A percentile compares a stretch with the other conserved stretches of the same genome.
Conservation (phyloP, 2,329 filamentous ascomycete species). For the Pseudogymnoascus sp. region DNA sequence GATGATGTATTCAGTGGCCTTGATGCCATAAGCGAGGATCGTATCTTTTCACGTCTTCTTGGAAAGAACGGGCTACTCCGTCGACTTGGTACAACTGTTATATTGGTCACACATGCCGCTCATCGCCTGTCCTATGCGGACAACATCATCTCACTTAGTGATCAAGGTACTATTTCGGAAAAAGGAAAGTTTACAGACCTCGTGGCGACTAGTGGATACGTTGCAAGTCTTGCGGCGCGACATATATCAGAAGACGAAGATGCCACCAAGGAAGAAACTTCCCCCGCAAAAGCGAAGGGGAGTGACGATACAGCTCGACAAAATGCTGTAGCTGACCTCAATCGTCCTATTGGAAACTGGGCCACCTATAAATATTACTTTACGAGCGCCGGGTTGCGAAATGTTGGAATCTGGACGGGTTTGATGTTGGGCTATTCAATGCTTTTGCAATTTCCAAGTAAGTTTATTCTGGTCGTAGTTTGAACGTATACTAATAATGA, state of each 20-base stretch:
- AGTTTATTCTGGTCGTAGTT: conserved; percentile 11
- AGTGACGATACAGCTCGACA: conserved; percentile 12
- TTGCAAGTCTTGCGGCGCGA: conserved; percentile 16
- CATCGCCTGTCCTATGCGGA: conserved; percentile 31
- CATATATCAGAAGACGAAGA: conserved; percentile 12
- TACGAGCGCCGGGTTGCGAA: conserved; percentile 12
- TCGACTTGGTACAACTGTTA: conserved; percentile 26
- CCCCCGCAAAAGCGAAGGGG: background rate
- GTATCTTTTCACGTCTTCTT: conserved; percentile 17
- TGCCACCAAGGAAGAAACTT: background rate
- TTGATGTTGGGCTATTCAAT: conserved; percentile 13
- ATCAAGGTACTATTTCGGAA: conserved; percentile 20
- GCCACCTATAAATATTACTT: conserved; percentile 18
- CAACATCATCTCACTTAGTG: conserved; percentile 32
- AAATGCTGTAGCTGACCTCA: conserved; percentile 17
- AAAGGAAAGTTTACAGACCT: conserved; percentile 17
- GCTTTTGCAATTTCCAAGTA: conserved; percentile 14
- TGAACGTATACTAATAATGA: conserved; percentile 23
- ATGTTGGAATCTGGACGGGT: conserved; percentile 9
- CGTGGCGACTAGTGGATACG: conserved; percentile 14
- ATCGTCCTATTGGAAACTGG: conserved; percentile 18
- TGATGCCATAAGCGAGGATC: conserved; percentile 18
- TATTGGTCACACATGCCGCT: conserved; percentile 29
- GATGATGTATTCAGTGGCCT: conserved; percentile 23
- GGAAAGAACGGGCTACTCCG: conserved; percentile 14